Evolutionary conservation across 169 alveolate genomes (phyloP).

Genomic region (Cryptosporidium viatorum): DNA sequence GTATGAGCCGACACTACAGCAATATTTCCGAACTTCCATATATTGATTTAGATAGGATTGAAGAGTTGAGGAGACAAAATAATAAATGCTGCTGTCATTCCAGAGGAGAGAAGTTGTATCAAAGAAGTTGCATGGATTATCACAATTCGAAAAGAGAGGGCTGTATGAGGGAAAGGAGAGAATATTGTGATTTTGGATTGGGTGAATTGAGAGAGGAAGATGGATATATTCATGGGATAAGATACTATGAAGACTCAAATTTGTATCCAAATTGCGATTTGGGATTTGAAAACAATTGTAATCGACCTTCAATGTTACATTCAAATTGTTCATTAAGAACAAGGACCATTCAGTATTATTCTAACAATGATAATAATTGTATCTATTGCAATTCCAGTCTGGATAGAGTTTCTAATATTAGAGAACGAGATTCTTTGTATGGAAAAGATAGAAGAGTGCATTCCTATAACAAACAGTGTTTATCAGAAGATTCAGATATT

Average conservation of each 20-base stretch:
- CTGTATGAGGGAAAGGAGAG: conserved; percentile 7
- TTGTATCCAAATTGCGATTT: background rate
- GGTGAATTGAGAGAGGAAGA: background rate
- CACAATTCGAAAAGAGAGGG: background rate
- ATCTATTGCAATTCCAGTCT: background rate
- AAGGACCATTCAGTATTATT: background rate
- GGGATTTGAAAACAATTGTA: background rate
- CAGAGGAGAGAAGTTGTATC: background rate
- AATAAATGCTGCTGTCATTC: background rate
- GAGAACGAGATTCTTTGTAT: background rate
- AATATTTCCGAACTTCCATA: conserved; percentile 19
- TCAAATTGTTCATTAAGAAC: background rate
- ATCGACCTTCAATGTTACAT: background rate
- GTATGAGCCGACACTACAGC: background rate
- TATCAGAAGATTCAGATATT: conserved; percentile 16
- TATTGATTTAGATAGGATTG: conserved; percentile 38
- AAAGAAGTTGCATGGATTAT: background rate
- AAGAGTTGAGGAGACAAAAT: conserved; percentile 11
- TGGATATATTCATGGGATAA: background rate
- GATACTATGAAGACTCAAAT: background rate
- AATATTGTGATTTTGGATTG: background rate
- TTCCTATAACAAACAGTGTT: background rate
- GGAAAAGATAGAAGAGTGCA: background rate
- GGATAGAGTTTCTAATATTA: background rate
- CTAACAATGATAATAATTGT: background rate